These are phyloP conservation scores for Cicer arietinum DNA, from an alignment of 306 rosid species.

Conservation along the genomic window DNA sequence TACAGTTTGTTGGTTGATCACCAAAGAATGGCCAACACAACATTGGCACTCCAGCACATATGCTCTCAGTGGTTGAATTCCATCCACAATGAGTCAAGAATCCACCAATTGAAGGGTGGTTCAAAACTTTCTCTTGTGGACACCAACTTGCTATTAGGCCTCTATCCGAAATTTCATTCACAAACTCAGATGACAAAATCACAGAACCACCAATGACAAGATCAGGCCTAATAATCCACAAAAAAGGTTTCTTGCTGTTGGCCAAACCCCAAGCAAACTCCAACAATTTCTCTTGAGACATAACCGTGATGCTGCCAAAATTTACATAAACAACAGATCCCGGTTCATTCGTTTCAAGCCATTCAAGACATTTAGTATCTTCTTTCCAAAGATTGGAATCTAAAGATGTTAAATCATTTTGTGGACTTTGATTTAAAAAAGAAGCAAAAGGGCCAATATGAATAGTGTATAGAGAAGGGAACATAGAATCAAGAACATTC, in stretches of 20 bases:
- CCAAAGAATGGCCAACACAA: conserved; percentile 34
- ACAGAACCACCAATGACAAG: conserved; percentile 26
- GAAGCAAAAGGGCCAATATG: conserved; percentile 24
- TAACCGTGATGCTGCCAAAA: conserved; percentile 36
- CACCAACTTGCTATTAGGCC: conserved; percentile 35
- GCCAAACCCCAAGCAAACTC: conserved; percentile 45
- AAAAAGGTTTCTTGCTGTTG: conserved; percentile 37
- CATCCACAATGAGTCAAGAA: conserved; percentile 40
- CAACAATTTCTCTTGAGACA: neutral
- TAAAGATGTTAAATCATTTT: neutral
- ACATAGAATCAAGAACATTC: conserved; percentile 12
- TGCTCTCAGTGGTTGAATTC: conserved; percentile 39
- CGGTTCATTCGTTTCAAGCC: conserved; percentile 25
- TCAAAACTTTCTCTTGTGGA: conserved; percentile 43
- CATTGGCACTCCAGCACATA: conserved; percentile 43
- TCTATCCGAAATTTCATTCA: conserved; percentile 32
- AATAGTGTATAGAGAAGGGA: neutral
- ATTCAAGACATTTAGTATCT: conserved; percentile 26
- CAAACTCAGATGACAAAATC: conserved; percentile 11
- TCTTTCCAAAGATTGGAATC: conserved; percentile 34
- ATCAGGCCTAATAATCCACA: conserved; percentile 41
- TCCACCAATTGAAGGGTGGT: conserved; percentile 41
- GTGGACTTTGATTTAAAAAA: neutral
- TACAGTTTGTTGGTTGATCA: conserved; percentile 37
- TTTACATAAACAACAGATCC: conserved; percentile 33